Evolutionary conservation across 805 yeast genomes (phyloP), one percentile per base, ranked within the genome.

Genomic region (Candida saitoana): DNA sequence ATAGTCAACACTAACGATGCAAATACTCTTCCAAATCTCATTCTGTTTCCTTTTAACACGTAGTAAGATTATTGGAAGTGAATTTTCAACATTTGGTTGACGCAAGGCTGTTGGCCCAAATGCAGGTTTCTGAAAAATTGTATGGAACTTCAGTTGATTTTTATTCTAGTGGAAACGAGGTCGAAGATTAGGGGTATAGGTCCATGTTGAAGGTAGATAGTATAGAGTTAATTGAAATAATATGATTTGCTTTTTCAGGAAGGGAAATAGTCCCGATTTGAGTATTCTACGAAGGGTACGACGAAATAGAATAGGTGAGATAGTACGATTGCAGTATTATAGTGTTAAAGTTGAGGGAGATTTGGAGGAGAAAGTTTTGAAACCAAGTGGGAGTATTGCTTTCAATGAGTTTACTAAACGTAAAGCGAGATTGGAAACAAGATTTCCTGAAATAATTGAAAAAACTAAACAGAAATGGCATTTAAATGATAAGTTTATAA

Each of bases 1-100:
- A 41, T 24, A 16, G 37, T 17, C n/a, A 12, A 34, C 24, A 34
- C 37, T 4, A 20, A 12, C 5, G 27, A 18, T 9, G 20, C 18
- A 4, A 34, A 19, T 12, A 34, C 27, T 4, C 12, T 18, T 18
- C 27, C 37, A 34, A 34, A 45, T 44, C 41, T 53, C 57, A 53
- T 53, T 3, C 6, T 11, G n/a, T 11, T 22, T 7, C 9, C 27
- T 22, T 6, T 6, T 22, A 22, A 22, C 27, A 22, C 27, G 27
- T 22, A 22, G 9, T 22, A n/a, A n/a, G n/a, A n/a, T 22, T 22
- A 6, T 11, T 22, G 27, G 27, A 11, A 22, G 6, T 11, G 27
- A 22, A 7, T 22, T 22, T 22, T 22, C 27, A 22, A 22, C 27
- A 22, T 22, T 22, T 22, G 27, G 27, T 22, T 6, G 27, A 22